These are phyloP conservation scores for Eucalyptus curtisii DNA, from an alignment of 345 rosid species.

Conservation along the genomic window DNA sequence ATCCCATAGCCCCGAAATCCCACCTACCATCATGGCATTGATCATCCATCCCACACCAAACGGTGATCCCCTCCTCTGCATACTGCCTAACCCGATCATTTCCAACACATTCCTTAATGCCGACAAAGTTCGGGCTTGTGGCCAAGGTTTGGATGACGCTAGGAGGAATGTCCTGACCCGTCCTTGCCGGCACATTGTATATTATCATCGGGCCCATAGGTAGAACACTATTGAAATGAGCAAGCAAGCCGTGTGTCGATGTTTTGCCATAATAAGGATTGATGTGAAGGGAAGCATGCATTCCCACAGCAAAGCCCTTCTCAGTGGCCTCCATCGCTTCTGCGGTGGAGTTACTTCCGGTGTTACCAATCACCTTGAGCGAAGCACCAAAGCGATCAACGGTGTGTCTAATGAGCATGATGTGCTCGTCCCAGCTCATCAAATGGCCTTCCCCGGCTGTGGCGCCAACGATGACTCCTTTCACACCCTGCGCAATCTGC, in stretches of 20 bases:
- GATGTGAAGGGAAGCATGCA: slow-evolving; percentile 94
- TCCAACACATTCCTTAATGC: slow-evolving; percentile 73
- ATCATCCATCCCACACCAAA: slow-evolving; percentile 88
- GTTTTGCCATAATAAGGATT: slow-evolving; percentile 94
- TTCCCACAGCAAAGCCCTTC: slow-evolving; percentile 88
- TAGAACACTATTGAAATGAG: slow-evolving; percentile 63
- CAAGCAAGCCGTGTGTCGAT: slow-evolving; percentile 55
- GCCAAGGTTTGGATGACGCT: slow-evolving; percentile 43
- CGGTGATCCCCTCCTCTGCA: slow-evolving; percentile 52
- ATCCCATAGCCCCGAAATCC: slow-evolving; percentile 57
- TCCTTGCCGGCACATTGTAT: slow-evolving; percentile 77
- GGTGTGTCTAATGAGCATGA: slow-evolving; percentile 85
- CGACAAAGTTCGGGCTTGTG: slow-evolving; percentile 53
- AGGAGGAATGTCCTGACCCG: slow-evolving; percentile 76
- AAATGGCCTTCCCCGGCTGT: slow-evolving; percentile 93
- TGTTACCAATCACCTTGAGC: slow-evolving; percentile 73
- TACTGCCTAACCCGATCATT: slow-evolving; percentile 53
- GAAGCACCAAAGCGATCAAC: slow-evolving; percentile 70
- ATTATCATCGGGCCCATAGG: slow-evolving; percentile 81
- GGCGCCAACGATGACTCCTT: slow-evolving; percentile 85
- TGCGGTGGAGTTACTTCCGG: slow-evolving; percentile 84
- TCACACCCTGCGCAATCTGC: slow-evolving; percentile 58
- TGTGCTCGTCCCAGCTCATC: slow-evolving; percentile 97
- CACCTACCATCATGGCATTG: slow-evolving; percentile 80
- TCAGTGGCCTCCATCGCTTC: slow-evolving; percentile 91